Conservation (phyloP, 2,329 filamentous ascomycete species). For the Trichoderma semiorbis region DNA sequence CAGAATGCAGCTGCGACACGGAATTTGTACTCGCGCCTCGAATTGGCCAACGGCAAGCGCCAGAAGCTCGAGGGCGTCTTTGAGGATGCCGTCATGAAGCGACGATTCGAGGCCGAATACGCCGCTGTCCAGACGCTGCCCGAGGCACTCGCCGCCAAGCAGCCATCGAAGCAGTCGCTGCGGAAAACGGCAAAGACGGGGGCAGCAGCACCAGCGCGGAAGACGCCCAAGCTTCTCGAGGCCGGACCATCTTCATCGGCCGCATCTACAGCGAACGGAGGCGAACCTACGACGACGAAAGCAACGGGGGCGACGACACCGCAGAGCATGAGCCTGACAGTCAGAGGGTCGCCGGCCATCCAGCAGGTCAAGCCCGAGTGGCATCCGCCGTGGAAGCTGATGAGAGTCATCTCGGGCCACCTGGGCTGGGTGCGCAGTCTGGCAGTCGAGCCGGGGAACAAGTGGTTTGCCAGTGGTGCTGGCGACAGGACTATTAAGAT, state of each 20-base stretch:
- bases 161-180: constrained; percentile 49
- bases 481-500: constrained; percentile 98
- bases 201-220: constrained; percentile 41
- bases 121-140: constrained; percentile 73
- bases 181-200: constrained; percentile 47
- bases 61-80: constrained; percentile 37
- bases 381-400: constrained; percentile 98
- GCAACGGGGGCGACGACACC: constrained; percentile 1
- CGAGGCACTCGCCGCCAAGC: constrained; percentile 72
- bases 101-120: constrained; percentile 70
- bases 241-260: constrained; percentile 33
- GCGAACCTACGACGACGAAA: constrained; percentile 12
- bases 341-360: constrained; percentile 29
- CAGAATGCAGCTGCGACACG: constrained; percentile 35
- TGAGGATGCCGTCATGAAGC: constrained; percentile 35
- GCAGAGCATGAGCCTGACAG: constrained; percentile 33
- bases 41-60: constrained; percentile 33
- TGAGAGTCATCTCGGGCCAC: constrained; percentile 95
- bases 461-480: constrained; percentile 95
- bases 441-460: constrained; percentile 91
- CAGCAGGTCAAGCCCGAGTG: constrained; percentile 73
- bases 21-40: constrained; percentile 31
- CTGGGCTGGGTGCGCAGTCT: constrained; percentile 89
- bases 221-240: constrained; percentile 40
- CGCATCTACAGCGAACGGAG: constrained; percentile 19